Conservation (phyloP, 345 rosid genomes). For the Eutrema heterophyllum region DNA sequence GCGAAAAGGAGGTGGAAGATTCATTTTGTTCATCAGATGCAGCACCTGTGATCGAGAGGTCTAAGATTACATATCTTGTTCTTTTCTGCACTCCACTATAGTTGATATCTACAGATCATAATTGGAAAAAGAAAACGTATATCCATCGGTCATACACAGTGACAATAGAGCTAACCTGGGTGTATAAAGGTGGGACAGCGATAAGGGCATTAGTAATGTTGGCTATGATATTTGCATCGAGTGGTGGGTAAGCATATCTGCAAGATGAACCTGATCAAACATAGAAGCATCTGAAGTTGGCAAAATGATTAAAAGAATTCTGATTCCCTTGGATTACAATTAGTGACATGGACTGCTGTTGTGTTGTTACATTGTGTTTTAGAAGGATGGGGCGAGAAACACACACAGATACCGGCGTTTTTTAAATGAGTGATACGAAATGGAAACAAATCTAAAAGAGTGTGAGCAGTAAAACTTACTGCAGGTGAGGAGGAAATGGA, state of each 20-base stretch:
- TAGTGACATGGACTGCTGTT: not conserved
- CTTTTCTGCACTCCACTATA: not conserved
- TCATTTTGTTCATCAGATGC: slow-evolving; percentile 99
- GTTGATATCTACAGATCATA: slow-evolving; percentile 10
- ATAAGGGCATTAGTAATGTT: slow-evolving; percentile 95
- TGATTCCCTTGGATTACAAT: not conserved
- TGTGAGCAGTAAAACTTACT: slow-evolving; percentile 42
- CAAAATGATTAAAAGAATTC: not conserved
- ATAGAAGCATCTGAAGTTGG: not conserved
- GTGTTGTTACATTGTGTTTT: not conserved
- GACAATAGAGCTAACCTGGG: slow-evolving; percentile 56
- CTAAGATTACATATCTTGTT: not conserved
- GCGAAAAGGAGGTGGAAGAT: slow-evolving; percentile 95
- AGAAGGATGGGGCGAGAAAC: slow-evolving; percentile 5
- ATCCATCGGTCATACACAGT: not conserved
- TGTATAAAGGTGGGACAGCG: slow-evolving; percentile 91
- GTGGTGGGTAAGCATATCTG: slow-evolving; percentile 97
- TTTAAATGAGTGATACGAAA: not conserved
- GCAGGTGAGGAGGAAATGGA: slow-evolving; percentile 85
- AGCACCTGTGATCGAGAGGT: slow-evolving; percentile 47
- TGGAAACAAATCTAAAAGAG: not conserved
- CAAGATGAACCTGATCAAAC: slow-evolving; percentile 12
- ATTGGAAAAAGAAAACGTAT: not conserved
- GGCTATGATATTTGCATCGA: slow-evolving; percentile 93
- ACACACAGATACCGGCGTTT: not conserved